Evolutionary conservation across 2,329 filamentous ascomycete species (phyloP).

Genomic region (Sporothrix variecibatus): DNA sequence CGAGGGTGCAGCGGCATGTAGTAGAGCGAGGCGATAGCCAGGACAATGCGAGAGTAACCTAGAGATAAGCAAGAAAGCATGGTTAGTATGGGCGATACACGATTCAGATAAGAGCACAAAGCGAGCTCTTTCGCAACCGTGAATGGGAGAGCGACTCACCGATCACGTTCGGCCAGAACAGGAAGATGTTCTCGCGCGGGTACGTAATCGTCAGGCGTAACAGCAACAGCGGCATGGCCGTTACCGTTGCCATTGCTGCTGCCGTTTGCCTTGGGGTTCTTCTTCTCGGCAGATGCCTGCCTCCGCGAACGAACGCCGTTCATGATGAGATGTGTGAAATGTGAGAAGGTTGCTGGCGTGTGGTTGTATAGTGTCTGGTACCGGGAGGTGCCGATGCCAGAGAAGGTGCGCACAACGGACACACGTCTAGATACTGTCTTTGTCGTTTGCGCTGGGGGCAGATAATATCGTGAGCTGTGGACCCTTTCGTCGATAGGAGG

Average conservation of each 20-base stretch:
- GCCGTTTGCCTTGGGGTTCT: constrained; percentile 31
- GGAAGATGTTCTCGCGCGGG: constrained; percentile 70
- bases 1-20: constrained; percentile 99
- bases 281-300: constrained; percentile 34
- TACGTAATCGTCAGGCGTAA: background rate
- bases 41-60: constrained; percentile 77
- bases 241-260: constrained; percentile 43
- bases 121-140: background rate
- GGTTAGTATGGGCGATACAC: background rate
- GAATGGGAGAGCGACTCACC: constrained; percentile 49
- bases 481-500: background rate
- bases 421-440: background rate
- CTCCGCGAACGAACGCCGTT: constrained; percentile 36
- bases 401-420: background rate
- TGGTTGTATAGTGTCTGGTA: background rate
- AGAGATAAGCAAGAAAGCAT: background rate
- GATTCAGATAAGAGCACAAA: background rate
- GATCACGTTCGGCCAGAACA: constrained; percentile 81
- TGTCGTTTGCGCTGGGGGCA: background rate
- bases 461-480: background rate
- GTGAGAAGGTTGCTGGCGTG: background rate
- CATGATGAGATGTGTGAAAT: constrained; percentile 30
- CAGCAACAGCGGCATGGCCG: constrained; percentile 33
- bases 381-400: background rate
- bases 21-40: constrained; percentile 89